Conservation (phyloP, 192 early-diverging fungal species). For the Umbelopsis sp. region DNA sequence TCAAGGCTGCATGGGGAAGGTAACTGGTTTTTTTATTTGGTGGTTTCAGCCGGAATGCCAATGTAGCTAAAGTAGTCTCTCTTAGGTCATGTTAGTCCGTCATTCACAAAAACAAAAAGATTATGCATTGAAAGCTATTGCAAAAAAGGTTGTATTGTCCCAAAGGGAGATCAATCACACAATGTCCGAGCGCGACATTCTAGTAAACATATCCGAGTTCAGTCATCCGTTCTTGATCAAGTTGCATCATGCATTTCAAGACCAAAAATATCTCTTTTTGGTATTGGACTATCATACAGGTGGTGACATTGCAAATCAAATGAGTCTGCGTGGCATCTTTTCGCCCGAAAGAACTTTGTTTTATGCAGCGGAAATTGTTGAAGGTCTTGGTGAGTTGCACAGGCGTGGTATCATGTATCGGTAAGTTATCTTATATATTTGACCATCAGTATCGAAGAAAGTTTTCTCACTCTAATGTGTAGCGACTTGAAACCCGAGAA, state of each 20-base stretch:
- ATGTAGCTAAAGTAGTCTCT: not conserved
- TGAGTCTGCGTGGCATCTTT: constrained; percentile 59
- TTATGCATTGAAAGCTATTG: constrained; percentile 57
- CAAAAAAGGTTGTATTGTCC: constrained; percentile 67
- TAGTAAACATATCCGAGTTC: constrained; percentile 64
- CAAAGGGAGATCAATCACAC: constrained; percentile 79
- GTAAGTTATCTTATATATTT: constrained; percentile 15
- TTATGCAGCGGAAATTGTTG: constrained; percentile 86
- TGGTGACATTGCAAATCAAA: constrained; percentile 89
- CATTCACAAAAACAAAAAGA: constrained; percentile 43
- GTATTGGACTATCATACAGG: constrained; percentile 89
- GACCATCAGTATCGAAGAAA: not conserved
- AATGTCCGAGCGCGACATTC: constrained; percentile 79
- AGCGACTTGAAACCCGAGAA: constrained; percentile 82
- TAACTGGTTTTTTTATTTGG: constrained; percentile 27
- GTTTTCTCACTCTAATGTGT: not conserved
- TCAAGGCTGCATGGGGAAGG: constrained; percentile 62
- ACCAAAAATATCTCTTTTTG: constrained; percentile 79
- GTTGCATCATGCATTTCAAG: constrained; percentile 90
- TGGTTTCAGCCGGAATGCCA: not conserved
- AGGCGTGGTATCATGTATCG: constrained; percentile 83
- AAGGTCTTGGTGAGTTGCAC: constrained; percentile 89
- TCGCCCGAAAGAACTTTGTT: constrained; percentile 77
- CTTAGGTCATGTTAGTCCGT: constrained; percentile 51
- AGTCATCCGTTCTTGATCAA: constrained; percentile 91